phyloP scores from a whole-genome alignment of 2,329 filamentous ascomycete species.

The Colletotrichum godetiae region DNA sequence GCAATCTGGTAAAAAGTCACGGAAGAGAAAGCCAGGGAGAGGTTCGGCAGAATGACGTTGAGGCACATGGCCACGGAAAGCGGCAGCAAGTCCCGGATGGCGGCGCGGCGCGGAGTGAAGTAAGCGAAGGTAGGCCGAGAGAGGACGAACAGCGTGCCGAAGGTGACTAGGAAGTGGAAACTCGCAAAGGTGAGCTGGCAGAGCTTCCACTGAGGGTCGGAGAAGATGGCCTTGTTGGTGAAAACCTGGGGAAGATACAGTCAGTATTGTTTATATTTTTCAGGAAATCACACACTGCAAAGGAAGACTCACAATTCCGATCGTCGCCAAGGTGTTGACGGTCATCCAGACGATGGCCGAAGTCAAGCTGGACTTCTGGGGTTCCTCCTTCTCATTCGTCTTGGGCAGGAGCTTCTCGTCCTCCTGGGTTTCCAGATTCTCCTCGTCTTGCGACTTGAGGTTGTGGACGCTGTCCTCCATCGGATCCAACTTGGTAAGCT shows the following conservation, averaged over 20 bases:
- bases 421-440: conserved; percentile 53
- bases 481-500: conserved; percentile 48
- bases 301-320: conserved; percentile 65
- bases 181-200: conserved; percentile 74
- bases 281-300: not conserved
- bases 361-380: conserved; percentile 48
- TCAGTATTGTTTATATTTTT: conserved; percentile 18
- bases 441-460: conserved; percentile 44
- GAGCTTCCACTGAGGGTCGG: conserved; percentile 68
- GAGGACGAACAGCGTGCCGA: conserved; percentile 69
- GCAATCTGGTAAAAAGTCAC: conserved; percentile 79
- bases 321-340: conserved; percentile 71
- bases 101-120: conserved; percentile 67
- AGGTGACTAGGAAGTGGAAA: conserved; percentile 77
- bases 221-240: conserved; percentile 78
- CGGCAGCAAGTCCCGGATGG: conserved; percentile 68
- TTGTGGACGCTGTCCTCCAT: conserved; percentile 46
- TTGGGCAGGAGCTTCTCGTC: conserved; percentile 53
- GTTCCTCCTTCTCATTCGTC: conserved; percentile 46
- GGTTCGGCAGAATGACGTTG: conserved; percentile 76
- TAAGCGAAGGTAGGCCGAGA: conserved; percentile 68
- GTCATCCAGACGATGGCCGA: conserved; percentile 65
- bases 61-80: conserved; percentile 75
- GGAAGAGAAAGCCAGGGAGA: conserved; percentile 74
- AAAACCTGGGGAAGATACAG: conserved; percentile 63